Evolutionary conservation across 208 protist species (phyloP).

Genomic region (Trypanosoma lewisi): DNA sequence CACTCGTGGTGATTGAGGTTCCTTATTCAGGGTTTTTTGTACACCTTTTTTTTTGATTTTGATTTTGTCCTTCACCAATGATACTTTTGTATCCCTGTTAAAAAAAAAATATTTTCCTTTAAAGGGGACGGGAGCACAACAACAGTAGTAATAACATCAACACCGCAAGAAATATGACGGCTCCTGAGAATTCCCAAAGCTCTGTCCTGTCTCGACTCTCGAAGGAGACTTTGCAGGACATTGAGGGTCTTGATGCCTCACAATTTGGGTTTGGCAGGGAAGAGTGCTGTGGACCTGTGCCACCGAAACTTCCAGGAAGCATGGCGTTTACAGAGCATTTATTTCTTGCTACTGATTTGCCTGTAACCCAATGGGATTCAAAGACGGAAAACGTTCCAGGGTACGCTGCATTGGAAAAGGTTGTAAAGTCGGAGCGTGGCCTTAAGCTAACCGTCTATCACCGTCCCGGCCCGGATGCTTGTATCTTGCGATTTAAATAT

Average conservation of each 20-base stretch:
- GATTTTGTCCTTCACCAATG: too few relatives aligned
- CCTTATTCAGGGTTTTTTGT: too few relatives aligned
- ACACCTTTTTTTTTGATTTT: too few relatives aligned
- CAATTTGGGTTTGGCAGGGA: conserved; percentile 76
- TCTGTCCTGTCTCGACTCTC: conserved; percentile 53
- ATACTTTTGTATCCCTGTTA: neutral
- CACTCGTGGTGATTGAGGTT: too few relatives aligned
- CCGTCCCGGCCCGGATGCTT: conserved; percentile 35
- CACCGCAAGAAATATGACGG: conserved; percentile 12
- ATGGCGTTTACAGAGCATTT: conserved; percentile 82
- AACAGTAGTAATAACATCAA: neutral
- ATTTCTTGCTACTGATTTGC: conserved; percentile 65
- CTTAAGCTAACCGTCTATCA: conserved; percentile 25
- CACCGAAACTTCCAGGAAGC: conserved; percentile 66
- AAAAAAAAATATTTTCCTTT: conserved; percentile 11
- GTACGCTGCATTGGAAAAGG: conserved; percentile 40
- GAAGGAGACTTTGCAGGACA: conserved; percentile 69
- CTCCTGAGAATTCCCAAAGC: conserved; percentile 46
- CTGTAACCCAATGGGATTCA: conserved; percentile 60
- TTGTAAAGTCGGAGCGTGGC: conserved; percentile 19
- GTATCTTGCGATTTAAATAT: conserved; percentile 58
- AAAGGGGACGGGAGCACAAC: neutral
- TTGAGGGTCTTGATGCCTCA: conserved; percentile 80
- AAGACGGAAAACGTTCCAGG: conserved; percentile 66
- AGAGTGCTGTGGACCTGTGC: conserved; percentile 83